Evolutionary conservation across 305 asterid species (phyloP), one percentile per base, ranked within the genome.

Genomic region (Coffea humblotiana): DNA sequence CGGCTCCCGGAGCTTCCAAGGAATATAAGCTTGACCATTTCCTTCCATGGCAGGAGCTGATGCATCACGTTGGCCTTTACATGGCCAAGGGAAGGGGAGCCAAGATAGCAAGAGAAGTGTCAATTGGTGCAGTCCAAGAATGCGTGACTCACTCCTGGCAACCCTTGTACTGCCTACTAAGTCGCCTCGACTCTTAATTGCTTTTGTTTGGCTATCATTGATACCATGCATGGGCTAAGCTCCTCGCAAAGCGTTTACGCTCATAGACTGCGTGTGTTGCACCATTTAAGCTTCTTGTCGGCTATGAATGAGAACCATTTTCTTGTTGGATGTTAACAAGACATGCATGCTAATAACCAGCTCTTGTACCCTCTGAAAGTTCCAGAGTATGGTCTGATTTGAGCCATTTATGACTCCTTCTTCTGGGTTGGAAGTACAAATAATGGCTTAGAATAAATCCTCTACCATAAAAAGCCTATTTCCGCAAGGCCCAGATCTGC

Each of bases 1-100:
- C 14, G 3, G 2, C 61, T 54, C 61, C 43, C 43, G 43, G 6
- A 1, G 58, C 58, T 52, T 52, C 58, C 19, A 52, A 13, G 58
- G 58, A 10, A 10, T 52, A 52, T 13, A 13, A 10, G 58, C 58
- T 29, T 52, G 58, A 52, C 58, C 58, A 52, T 10, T 15, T 52
- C 19, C 58, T 52, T 52, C 58, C 18, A 52, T 71, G 65, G 58
- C 79, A 93, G 97, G 97, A 89, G 49, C 71, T 92, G 71, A 93
- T 92, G 97, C 98, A 94, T 86, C 97, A 90, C 76, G 69, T 93
- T n/a, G 98, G 98, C 76, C 95, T 94, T 72, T 90, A 91, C 90
- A 90, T 93, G 75, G 96, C 98, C 78, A 91, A 90, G 87, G 85
- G 94, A 86, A 88, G 98, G 86, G 98, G 97, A 80, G 98, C 98